Percentiles rank a stretch among this genome's conserved stretches.
Conservation (phyloP, 352 stramenopile species). For the Globisporangium radiosum region DNA sequence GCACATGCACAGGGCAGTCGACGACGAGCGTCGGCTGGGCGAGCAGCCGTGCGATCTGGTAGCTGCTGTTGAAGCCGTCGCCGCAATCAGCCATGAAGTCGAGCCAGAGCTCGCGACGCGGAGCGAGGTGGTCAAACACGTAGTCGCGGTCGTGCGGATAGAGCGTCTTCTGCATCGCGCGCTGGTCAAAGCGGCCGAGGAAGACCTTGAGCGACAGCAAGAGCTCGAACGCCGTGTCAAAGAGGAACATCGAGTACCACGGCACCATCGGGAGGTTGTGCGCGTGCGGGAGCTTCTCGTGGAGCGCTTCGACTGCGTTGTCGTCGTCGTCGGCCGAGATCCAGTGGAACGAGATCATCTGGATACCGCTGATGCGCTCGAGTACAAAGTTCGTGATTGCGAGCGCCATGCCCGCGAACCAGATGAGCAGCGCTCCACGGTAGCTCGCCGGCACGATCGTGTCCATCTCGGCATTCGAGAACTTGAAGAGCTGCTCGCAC, state of each 20-base stretch:
- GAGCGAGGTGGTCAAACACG: conserved; percentile 74
- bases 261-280: conserved; percentile 89
- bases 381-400: conserved; percentile 83
- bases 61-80: conserved; percentile 92
- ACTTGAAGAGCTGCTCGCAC: conserved; percentile 74
- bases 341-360: conserved; percentile 80
- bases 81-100: conserved; percentile 93
- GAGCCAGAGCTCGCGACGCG: conserved; percentile 86
- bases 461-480: conserved; percentile 42
- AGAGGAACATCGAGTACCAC: conserved; percentile 93
- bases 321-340: conserved; percentile 32
- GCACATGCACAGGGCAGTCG: conserved; percentile 24
- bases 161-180: conserved; percentile 85
- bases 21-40: conserved; percentile 86
- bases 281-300: conserved; percentile 59
- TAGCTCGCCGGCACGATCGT: conserved; percentile 71
- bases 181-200: conserved; percentile 87
- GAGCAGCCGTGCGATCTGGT: conserved; percentile 88
- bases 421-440: conserved; percentile 75
- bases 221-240: conserved; percentile 89
- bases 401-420: conserved; percentile 71
- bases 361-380: conserved; percentile 72
- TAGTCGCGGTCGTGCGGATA: conserved; percentile 70
- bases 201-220: conserved; percentile 93
- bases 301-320: conserved; percentile 38